Conservation (phyloP, 352 stramenopile species). For the Globisporangium mamillatum region DNA sequence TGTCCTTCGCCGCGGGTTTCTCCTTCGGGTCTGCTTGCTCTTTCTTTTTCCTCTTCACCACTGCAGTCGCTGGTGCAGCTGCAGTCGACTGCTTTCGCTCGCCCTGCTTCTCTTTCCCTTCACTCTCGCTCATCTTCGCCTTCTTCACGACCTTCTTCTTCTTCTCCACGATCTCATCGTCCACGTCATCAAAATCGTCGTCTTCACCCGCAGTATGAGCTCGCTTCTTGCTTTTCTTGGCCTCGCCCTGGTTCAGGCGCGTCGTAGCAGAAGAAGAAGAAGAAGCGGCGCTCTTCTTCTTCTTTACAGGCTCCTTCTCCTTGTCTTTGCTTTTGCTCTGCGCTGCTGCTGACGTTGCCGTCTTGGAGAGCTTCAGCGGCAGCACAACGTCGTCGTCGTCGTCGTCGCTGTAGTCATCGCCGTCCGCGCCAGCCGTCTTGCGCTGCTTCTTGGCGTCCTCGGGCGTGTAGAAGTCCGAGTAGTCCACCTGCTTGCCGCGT, state of each 20-base stretch:
- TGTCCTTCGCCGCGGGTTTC: constrained; percentile 11
- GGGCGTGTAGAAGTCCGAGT: constrained; percentile 35
- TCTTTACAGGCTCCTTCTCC: constrained; percentile 15
- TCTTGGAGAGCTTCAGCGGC: constrained; percentile 16
- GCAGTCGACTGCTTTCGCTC: neutral
- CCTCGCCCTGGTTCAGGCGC: neutral
- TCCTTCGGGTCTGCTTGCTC: neutral
- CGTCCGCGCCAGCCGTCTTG: constrained; percentile 16
- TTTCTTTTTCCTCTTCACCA: constrained; percentile 13
- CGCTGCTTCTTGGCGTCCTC: constrained; percentile 22
- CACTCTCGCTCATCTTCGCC: constrained; percentile 1
- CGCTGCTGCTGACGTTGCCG: neutral
- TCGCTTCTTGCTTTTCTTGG: constrained; percentile 22
- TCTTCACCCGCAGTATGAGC: neutral
- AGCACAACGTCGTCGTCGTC: constrained; percentile 22
- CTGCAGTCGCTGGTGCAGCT: neutral
- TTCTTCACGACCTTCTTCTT: constrained; percentile 7
- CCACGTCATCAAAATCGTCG: constrained; percentile 18
- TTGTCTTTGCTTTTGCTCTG: constrained; percentile 19
- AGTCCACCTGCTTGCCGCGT: constrained; percentile 31
- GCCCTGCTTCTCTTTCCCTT: constrained; percentile 5
- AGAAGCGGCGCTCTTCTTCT: constrained; percentile 13
- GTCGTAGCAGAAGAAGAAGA: neutral
- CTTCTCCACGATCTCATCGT: constrained; percentile 12
- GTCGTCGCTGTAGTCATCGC: constrained; percentile 31